Evolutionary conservation across 257 asterid species (phyloP).

Genomic region (Rauvolfia tetraphylla): DNA sequence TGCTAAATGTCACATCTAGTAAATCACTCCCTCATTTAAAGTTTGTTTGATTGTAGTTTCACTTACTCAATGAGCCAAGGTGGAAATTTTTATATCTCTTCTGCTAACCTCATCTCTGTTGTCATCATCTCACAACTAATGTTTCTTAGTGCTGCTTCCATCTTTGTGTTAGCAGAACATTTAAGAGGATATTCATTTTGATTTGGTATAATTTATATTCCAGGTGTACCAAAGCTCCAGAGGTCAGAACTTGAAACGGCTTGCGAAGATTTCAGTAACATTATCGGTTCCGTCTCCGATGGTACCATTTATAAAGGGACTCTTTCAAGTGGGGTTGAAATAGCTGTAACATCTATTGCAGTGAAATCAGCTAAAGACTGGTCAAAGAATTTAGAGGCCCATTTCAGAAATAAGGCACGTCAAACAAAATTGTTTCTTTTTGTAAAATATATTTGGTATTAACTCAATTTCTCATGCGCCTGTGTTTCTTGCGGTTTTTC

Average conservation of each 20-base stretch:
- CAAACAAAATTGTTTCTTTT: neutral
- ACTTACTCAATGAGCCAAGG: neutral
- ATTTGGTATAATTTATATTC: neutral
- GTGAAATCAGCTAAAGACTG: conserved; percentile 36
- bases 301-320: conserved; percentile 84
- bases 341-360: conserved; percentile 60
- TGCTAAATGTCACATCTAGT: neutral
- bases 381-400: conserved; percentile 34
- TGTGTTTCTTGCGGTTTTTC: neutral
- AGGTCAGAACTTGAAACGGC: conserved; percentile 70
- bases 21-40: neutral
- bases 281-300: conserved; percentile 58
- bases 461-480: conserved; percentile 1
- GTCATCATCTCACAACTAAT: neutral
- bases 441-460: neutral
- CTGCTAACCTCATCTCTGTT: neutral
- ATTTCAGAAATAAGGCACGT: conserved; percentile 35
- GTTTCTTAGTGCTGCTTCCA: neutral
- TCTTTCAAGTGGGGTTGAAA: conserved; percentile 73
- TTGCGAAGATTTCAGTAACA: conserved; percentile 96
- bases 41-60: neutral
- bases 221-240: conserved; percentile 45
- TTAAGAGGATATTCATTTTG: neutral
- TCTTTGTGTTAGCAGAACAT: neutral
- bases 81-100: neutral